Evolutionary conservation across 2,329 filamentous ascomycete genomes (phyloP).

Genomic region (Tympanopsis confertula): DNA sequence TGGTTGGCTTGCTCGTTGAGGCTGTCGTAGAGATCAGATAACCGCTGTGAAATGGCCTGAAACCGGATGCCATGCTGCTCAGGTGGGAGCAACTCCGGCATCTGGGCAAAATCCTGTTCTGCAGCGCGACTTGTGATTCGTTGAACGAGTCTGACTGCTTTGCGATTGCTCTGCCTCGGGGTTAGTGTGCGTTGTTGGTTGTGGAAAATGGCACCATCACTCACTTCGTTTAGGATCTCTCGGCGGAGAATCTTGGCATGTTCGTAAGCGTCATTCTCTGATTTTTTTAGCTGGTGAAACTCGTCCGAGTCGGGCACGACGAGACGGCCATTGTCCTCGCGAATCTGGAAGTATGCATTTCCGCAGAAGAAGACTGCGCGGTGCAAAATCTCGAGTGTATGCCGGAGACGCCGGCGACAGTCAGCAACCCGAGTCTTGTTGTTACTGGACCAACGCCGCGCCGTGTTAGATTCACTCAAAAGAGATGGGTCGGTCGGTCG

Average conservation of each 20-base stretch:
- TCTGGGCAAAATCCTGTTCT: slow-evolving; percentile 43
- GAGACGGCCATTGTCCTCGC: slow-evolving; percentile 52
- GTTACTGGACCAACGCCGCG: background rate
- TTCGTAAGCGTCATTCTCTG: slow-evolving; percentile 66
- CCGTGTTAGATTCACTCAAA: no score
- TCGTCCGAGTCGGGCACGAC: slow-evolving; percentile 57
- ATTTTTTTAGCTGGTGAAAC: slow-evolving; percentile 52
- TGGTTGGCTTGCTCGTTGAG: slow-evolving; percentile 63
- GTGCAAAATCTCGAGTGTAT: slow-evolving; percentile 71
- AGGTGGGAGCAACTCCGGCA: slow-evolving; percentile 46
- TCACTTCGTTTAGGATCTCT: slow-evolving; percentile 58
- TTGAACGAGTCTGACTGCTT: slow-evolving; percentile 53
- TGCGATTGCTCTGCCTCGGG: slow-evolving; percentile 22
- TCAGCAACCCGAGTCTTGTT: slow-evolving; percentile 33
- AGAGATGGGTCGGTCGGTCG: slow-evolving; percentile 3
- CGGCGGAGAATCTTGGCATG: slow-evolving; percentile 64
- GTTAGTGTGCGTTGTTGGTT: background rate
- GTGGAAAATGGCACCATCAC: slow-evolving; percentile 8
- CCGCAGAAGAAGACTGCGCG: slow-evolving; percentile 75
- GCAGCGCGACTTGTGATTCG: slow-evolving; percentile 40
- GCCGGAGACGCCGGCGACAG: slow-evolving; percentile 55
- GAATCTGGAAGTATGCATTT: slow-evolving; percentile 73
- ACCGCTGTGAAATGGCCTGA: slow-evolving; percentile 48
- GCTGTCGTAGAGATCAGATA: slow-evolving; percentile 51
- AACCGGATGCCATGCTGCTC: slow-evolving; percentile 61